A percentile compares a stretch with the other conserved stretches of the same genome.
phyloP scores from a whole-genome alignment of 2,329 filamentous ascomycete species.

The Metarhizium guizhouense region DNA sequence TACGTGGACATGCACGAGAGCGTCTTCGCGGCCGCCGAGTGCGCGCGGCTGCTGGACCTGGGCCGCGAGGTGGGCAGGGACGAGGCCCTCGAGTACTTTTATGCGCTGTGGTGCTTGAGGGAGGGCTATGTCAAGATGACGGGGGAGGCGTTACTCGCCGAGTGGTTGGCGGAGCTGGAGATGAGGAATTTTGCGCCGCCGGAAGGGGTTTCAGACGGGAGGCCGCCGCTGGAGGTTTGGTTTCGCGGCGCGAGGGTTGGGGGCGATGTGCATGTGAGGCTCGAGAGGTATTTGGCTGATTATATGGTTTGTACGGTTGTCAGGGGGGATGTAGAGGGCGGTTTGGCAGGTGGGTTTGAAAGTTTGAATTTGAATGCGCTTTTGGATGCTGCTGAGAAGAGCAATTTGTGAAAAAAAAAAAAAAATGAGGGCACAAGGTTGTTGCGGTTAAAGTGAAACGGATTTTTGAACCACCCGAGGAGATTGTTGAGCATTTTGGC shows the following conservation, averaged over 20 bases:
- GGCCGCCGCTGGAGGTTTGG: slow-evolving; percentile 19
- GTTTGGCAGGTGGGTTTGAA: slow-evolving; percentile 32
- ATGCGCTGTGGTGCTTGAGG: slow-evolving; percentile 69
- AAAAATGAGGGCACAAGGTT: no score
- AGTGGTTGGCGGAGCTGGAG: slow-evolving; percentile 63
- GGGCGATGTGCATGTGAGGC: slow-evolving; percentile 24
- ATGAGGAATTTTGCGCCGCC: slow-evolving; percentile 57
- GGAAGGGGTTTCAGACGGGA: slow-evolving; percentile 13
- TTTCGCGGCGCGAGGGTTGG: slow-evolving; percentile 20
- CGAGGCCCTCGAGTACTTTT: slow-evolving; percentile 58
- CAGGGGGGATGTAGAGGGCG: slow-evolving; percentile 26
- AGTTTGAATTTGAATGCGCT: slow-evolving; percentile 35
- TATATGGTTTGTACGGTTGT: slow-evolving; percentile 48
- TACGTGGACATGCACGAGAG: slow-evolving; percentile 67
- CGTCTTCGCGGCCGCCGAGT: slow-evolving; percentile 57
- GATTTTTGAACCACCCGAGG: no score
- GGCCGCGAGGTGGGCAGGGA: slow-evolving; percentile 17
- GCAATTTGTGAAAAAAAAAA: not conserved
- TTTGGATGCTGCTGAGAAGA: slow-evolving; percentile 32
- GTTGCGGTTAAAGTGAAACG: no score
- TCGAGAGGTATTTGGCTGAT: slow-evolving; percentile 35
- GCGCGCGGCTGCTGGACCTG: slow-evolving; percentile 48
- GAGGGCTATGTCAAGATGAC: slow-evolving; percentile 80
- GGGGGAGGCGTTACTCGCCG: slow-evolving; percentile 65
- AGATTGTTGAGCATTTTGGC: no score